Base-by-base conservation (phyloP, 2,329 filamentous ascomycete species). In the Pseudocercospora vitis region DNA sequence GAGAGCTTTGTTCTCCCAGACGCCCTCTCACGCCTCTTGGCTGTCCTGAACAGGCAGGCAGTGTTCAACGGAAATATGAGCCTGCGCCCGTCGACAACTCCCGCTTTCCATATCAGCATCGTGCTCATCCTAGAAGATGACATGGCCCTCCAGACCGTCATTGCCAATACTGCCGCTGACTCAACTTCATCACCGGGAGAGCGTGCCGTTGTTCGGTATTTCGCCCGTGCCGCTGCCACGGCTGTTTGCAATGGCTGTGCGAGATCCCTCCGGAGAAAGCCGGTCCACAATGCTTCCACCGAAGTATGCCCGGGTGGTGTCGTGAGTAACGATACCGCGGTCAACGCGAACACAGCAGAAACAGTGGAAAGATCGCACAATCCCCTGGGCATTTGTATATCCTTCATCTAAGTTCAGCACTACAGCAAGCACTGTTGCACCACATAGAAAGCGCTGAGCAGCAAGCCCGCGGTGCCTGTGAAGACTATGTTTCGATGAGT, bases 401-500 rank as follows among this genome's bases (percentile, higher is more conserved):
- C 24, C 37, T 21, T 42, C 7, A 11, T 2, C 16, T 26, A 12
- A n/a, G 9, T 11, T 14, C 5, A 23, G 6, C 3, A 8, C 24
- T 45, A 45, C 47, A 50, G 31, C 49, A 51, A 44, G 29, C n/a
- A 45, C 23, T 44, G 32, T 21, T 53, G 51, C 0, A 60, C 58
- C 5, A 54, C 55, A 11, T 50, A 51, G 18, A 53, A 56, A 9
- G 58, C 52, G 14, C 39, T 31, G 18, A 60, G 44, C 32, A 60
- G 32, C 29, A 58, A 37, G 23, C 24, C 52, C 7, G 52, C 55
- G 9, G 47, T 53, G 5, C 32, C 48, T 3, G 55, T 58, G 21
- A 58, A 60, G n/a, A 60, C 50, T 39, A 49, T 50, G 8, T 33
- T 31, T 14, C 55, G 47, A 52, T 56, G 50, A 16, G 31, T 53